Base-by-base conservation (phyloP, 2,329 filamentous ascomycete species). In the Huntiella moniliformis region DNA sequence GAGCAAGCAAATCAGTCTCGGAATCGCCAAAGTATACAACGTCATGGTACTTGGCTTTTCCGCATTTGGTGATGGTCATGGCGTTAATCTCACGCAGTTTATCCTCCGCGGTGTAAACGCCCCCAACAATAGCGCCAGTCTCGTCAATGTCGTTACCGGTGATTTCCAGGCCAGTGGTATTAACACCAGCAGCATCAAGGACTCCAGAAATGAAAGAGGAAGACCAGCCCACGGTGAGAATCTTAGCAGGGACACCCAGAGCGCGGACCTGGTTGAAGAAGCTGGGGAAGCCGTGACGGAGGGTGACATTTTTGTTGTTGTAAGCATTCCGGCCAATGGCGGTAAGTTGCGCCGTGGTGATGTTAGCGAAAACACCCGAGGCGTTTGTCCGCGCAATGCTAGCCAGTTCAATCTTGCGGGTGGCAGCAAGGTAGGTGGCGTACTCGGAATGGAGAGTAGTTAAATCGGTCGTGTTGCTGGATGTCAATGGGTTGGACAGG, bases 11-110 rank as follows among this genome's bases (percentile, higher is more conserved):
- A 54, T 76, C 72, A 1, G 71, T 74, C 2, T 63, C 63, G 22
- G 71, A 73, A 54, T 76, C 72, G 5, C 72, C 72, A 54, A 74
- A 66, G 57, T 75, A 76, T n/a, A 71, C 55, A n/a, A 61, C 53
- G 46, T 52, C 46, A 1, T 47, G 51, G 11, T 42, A 42, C 40
- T 17, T 33, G 11, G 17, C 28, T 6, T 11, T 38, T 4, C 54
- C 51, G 5, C 41, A 40, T n/a, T 53, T 53, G 5, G 46, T 46
- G 31, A 39, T 50, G 31, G 53, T 49, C 38, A 64, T 51, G 5
- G 56, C 53, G n/a, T 55, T 46, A 48, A 71, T 53, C 2, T 60
- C 65, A 8, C 58, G 56, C 13, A 64, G 53, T 58, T 73, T 73
- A 54, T 73, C 68, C 5, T 54, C 47, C 2, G 63, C 65, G 33